A percentile compares a stretch with the other conserved stretches of the same genome.
phyloP scores from a whole-genome alignment of 768 basidiomycete genomes.

The Mycena venus region DNA sequence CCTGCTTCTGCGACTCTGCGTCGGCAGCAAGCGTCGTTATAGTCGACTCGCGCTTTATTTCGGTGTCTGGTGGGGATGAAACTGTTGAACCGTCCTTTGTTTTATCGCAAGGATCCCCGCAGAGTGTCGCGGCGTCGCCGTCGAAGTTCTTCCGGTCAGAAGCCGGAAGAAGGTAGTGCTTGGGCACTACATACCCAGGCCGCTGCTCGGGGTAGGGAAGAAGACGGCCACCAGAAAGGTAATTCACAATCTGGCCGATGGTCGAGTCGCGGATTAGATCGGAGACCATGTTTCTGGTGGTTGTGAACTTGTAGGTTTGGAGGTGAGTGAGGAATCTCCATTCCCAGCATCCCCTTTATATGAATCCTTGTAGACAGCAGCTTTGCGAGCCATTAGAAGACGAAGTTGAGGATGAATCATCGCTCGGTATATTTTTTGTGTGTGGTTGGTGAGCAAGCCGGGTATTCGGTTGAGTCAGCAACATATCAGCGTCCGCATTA shows the following conservation, averaged over 20 bases:
- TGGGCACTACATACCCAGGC: slow-evolving; percentile 27
- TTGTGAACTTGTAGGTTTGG: neutral
- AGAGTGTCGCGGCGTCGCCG: slow-evolving; percentile 25
- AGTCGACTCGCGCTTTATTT: slow-evolving; percentile 16
- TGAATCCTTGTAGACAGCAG: neutral
- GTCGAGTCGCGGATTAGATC: slow-evolving; percentile 43
- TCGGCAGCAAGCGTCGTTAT: slow-evolving; percentile 5
- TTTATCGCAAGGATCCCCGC: slow-evolving; percentile 15
- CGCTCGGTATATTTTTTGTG: neutral
- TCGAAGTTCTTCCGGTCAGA: slow-evolving; percentile 25
- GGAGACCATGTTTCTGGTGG: slow-evolving; percentile 18
- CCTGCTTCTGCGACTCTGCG: slow-evolving; percentile 13
- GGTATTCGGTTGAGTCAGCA: neutral
- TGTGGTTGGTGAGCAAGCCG: slow-evolving; percentile 14
- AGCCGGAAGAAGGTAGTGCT: slow-evolving; percentile 13
- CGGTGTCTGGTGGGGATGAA: slow-evolving; percentile 12
- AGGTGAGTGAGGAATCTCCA: neutral
- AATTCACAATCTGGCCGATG: slow-evolving; percentile 45
- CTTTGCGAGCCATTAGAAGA: slow-evolving; percentile 2
- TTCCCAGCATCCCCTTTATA: slow-evolving; percentile 3
- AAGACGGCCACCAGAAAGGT: slow-evolving; percentile 35
- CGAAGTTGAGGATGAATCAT: slow-evolving; percentile 10
- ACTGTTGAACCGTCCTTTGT: neutral
- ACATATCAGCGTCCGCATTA: neutral
- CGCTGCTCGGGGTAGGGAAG: slow-evolving; percentile 38